Evolutionary conservation across 2,329 filamentous ascomycete species (phyloP).

Genomic region (Lachnellula suecica): DNA sequence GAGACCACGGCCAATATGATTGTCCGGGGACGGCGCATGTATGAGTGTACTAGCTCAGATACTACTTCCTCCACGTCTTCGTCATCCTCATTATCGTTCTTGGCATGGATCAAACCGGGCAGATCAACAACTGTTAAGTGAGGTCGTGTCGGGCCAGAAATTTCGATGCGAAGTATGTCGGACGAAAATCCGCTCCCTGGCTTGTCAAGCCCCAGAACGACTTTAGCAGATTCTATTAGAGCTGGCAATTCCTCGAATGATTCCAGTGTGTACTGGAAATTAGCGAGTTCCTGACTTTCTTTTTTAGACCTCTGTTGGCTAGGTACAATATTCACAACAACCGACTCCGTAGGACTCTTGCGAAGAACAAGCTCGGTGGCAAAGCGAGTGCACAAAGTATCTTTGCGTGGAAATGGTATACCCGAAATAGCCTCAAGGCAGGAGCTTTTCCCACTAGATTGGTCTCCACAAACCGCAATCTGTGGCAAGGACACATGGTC

Average conservation of each 20-base stretch:
- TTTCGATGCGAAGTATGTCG: conserved; percentile 15
- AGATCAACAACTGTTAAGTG: conserved; percentile 60
- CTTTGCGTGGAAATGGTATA: conserved; percentile 37
- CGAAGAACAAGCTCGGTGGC: conserved; percentile 37
- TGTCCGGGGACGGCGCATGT: conserved; percentile 49
- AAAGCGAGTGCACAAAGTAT: conserved; percentile 41
- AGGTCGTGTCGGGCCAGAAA: conserved; percentile 34
- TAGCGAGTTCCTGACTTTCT: conserved; percentile 8
- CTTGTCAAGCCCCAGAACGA: conserved; percentile 6
- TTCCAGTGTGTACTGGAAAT: conserved; percentile 15
- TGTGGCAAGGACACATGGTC: conserved; percentile 26
- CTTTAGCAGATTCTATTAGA: conserved; percentile 18
- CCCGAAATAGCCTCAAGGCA: conserved; percentile 34
- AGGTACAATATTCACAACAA: conserved; percentile 14
- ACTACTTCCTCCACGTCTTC: conserved; percentile 45
- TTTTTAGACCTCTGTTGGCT: conserved; percentile 6
- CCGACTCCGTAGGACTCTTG: neutral
- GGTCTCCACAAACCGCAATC: conserved; percentile 18
- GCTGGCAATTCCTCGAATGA: conserved; percentile 8
- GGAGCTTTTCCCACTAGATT: conserved; percentile 37
- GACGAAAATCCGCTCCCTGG: conserved; percentile 22
- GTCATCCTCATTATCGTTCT: conserved; percentile 43
- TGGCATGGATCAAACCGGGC: conserved; percentile 52
- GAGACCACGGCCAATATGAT: conserved; percentile 39
- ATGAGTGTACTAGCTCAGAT: conserved; percentile 44